These are phyloP conservation scores for Trichoderma afroharzianum DNA, from an alignment of 2,329 filamentous ascomycete species.

Conservation along the genomic window DNA sequence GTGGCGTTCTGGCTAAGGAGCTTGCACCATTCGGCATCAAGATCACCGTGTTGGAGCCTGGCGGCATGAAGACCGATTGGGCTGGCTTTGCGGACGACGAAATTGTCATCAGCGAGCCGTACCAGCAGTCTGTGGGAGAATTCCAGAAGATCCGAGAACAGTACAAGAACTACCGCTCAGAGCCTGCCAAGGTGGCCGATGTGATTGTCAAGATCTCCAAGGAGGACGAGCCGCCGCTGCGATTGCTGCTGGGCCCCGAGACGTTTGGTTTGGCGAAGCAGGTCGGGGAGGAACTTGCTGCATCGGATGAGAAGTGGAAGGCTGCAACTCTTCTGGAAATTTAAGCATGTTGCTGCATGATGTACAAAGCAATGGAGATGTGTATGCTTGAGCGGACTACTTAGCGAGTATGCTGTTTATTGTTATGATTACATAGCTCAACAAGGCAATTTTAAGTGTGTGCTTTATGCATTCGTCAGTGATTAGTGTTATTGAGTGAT, in stretches of 20 bases:
- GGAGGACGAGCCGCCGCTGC: conserved; percentile 29
- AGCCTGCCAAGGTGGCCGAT: conserved; percentile 27
- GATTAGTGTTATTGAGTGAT: accelerated
- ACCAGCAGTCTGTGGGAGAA: conserved; percentile 34
- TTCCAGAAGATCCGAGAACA: conserved; percentile 18
- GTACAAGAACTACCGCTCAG: conserved; percentile 7
- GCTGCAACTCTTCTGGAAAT: conserved; percentile 13
- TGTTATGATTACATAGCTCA: neutral
- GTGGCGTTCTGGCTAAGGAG: conserved; percentile 35
- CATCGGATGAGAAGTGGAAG: conserved; percentile 32
- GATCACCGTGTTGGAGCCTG: conserved; percentile 38
- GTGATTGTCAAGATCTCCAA: conserved; percentile 28
- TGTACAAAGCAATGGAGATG: neutral
- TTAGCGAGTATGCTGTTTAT: neutral
- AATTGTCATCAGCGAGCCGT: conserved; percentile 32
- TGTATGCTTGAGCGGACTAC: neutral
- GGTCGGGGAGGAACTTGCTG: conserved; percentile 23
- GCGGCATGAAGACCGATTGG: conserved; percentile 41
- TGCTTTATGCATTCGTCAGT: neutral
- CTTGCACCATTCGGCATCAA: conserved; percentile 36
- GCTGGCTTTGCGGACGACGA: conserved; percentile 28
- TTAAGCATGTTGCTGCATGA: neutral
- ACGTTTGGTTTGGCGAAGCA: conserved; percentile 25
- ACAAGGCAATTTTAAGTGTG: neutral
- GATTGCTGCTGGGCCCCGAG: conserved; percentile 31